A percentile compares a stretch with the other conserved stretches of the same genome.
These are phyloP conservation scores for Leccinellum luteum DNA, from an alignment of 768 basidiomycete genomes.

Conservation along the genomic window DNA sequence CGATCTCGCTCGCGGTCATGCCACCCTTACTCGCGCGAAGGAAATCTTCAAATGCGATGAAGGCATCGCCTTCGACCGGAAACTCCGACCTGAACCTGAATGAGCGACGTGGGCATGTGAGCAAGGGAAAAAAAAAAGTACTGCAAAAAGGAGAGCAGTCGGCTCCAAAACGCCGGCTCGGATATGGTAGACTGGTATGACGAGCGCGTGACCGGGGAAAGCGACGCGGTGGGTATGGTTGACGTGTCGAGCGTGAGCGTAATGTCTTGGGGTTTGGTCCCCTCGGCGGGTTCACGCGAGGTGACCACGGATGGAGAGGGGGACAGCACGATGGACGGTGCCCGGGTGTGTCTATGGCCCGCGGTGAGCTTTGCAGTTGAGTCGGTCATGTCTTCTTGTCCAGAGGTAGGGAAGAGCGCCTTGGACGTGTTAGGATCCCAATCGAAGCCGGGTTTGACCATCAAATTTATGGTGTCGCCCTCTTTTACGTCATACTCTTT, in stretches of 20 bases:
- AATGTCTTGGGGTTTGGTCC: slow-evolving; percentile 54
- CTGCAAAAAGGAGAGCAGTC: slow-evolving; percentile 63
- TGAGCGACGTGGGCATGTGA: neutral
- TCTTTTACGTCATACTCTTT: slow-evolving; percentile 86
- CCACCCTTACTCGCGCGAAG: slow-evolving; percentile 76
- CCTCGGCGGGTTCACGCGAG: slow-evolving; percentile 38
- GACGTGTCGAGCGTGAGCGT: slow-evolving; percentile 66
- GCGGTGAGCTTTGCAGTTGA: slow-evolving; percentile 28
- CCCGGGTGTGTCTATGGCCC: slow-evolving; percentile 53
- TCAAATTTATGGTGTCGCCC: slow-evolving; percentile 80
- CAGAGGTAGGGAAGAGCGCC: slow-evolving; percentile 19
- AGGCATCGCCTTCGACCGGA: slow-evolving; percentile 57
- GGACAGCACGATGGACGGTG: slow-evolving; percentile 76
- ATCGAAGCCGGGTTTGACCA: slow-evolving; percentile 74
- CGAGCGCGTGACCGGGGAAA: slow-evolving; percentile 36
- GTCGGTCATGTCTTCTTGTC: slow-evolving; percentile 20
- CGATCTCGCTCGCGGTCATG: slow-evolving; percentile 83
- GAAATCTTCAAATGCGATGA: slow-evolving; percentile 82
- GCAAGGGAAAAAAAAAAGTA: slow-evolving; percentile 18
- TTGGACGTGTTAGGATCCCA: slow-evolving; percentile 53
- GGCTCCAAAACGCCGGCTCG: slow-evolving; percentile 77
- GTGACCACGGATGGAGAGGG: slow-evolving; percentile 60
- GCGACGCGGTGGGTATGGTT: slow-evolving; percentile 43
- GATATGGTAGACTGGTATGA: slow-evolving; percentile 51
- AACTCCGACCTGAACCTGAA: slow-evolving; percentile 54